These are phyloP conservation scores for Persicaria tinctoria DNA, from an alignment of 148 eudicot species.

Conservation along the genomic window DNA sequence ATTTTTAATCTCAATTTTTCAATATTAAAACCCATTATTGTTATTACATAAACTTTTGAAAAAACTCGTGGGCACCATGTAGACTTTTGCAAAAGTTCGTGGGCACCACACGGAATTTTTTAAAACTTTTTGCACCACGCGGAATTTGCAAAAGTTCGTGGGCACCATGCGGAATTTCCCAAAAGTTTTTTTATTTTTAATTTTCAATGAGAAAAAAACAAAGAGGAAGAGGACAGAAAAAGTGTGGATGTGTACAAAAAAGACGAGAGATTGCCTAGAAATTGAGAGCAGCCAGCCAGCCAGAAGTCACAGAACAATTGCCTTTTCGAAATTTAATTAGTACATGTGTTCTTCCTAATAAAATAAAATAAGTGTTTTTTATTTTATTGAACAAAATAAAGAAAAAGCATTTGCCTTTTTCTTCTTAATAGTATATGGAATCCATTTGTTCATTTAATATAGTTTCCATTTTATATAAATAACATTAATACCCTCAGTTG, in stretches of 20 bases:
- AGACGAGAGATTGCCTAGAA: constrained; percentile 4
- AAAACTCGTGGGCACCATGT: too few species aligned
- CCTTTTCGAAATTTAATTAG: not conserved
- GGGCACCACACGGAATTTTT: too few species aligned
- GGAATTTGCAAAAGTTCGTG: too few species aligned
- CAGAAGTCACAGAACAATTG: constrained; percentile 1
- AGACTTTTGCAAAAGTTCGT: too few species aligned
- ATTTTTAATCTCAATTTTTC: too few species aligned
- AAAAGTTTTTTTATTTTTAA: too few species aligned
- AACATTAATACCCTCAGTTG: not conserved
- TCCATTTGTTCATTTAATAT: not conserved
- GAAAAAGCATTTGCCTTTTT: not conserved
- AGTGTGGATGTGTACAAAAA: not conserved
- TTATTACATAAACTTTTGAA: too few species aligned
- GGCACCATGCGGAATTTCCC: too few species aligned
- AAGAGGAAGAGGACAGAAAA: not conserved
- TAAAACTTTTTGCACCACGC: too few species aligned
- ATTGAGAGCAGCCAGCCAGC: not conserved
- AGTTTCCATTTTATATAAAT: not conserved
- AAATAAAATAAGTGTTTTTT: not conserved
- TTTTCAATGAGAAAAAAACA: not conserved
- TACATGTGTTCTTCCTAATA: constrained; percentile 1
- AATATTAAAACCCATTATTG: too few species aligned
- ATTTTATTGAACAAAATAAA: too few species aligned
- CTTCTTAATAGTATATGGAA: not conserved